Percentiles rank a stretch among this genome's conserved stretches.
phyloP scores from a whole-genome alignment of 1,284 basidiomycete genomes.

The Leucoagaricus sp. region DNA sequence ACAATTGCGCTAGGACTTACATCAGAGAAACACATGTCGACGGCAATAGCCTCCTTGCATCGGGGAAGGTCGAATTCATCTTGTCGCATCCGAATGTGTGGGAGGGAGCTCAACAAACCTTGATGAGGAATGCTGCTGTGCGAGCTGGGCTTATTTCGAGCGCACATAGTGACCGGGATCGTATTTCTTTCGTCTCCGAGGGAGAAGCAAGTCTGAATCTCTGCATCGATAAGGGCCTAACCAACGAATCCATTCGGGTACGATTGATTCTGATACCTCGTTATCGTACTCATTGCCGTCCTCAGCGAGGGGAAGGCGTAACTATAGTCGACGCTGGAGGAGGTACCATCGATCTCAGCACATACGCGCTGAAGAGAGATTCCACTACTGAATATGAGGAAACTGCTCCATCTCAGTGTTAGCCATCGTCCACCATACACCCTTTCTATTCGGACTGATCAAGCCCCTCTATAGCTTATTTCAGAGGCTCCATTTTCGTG shows the following conservation, averaged over 20 bases:
- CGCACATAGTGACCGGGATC: conserved; percentile 22
- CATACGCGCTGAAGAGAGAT: conserved; percentile 37
- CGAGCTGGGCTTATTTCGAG: conserved; percentile 25
- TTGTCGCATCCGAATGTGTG: conserved; percentile 32
- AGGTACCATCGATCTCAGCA: conserved; percentile 56
- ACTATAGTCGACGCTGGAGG: conserved; percentile 60
- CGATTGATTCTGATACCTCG: background rate
- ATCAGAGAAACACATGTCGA: conserved; percentile 48
- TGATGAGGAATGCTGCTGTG: conserved; percentile 29
- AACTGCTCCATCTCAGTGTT: conserved; percentile 33
- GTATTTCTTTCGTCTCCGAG: conserved; percentile 43
- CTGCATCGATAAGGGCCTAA: conserved; percentile 34
- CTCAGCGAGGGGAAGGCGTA: conserved; percentile 41
- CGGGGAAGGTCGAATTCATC: conserved; percentile 23
- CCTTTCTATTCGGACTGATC: background rate
- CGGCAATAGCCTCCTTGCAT: conserved; percentile 34
- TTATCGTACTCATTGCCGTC: background rate
- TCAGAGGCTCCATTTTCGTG: conserved; percentile 41
- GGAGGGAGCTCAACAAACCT: conserved; percentile 30
- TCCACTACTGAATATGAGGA: conserved; percentile 28
- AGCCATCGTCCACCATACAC: conserved; percentile 5
- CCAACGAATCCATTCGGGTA: conserved; percentile 23
- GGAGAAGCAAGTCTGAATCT: conserved; percentile 45
- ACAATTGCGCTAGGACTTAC: conserved; percentile 42
- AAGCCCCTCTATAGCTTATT: conserved; percentile 25